These are phyloP conservation scores for Trypethelium eluteriae DNA, from an alignment of 495 filamentous ascomycete genomes.

Conservation along the genomic window DNA sequence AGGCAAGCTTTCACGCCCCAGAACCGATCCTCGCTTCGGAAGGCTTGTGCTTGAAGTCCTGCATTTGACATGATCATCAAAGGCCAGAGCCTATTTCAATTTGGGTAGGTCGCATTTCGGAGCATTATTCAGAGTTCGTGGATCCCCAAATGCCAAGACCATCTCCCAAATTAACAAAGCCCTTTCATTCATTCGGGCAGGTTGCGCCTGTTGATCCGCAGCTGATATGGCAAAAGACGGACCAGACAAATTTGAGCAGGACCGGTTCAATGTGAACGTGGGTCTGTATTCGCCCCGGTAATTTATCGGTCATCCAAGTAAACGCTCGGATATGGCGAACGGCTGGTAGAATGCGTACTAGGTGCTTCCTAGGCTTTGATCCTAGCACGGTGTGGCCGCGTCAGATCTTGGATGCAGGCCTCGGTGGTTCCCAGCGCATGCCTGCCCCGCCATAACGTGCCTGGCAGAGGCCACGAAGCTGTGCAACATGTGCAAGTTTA, in stretches of 20 bases:
- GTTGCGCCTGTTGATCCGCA: neutral
- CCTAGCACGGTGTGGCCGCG: neutral
- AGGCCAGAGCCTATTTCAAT: neutral
- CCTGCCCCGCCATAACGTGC: neutral
- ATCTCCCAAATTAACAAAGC: neutral
- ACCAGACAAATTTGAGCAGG: no score
- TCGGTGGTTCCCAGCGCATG: neutral
- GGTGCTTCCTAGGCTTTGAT: no score
- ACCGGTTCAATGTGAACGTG: no score
- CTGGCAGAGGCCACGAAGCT: conserved; percentile 1
- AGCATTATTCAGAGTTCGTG: neutral
- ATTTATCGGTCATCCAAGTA: conserved; percentile 2
- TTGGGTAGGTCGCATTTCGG: neutral
- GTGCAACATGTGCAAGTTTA: neutral
- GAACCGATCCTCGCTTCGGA: no score
- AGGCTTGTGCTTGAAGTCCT: no score
- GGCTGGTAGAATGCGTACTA: neutral
- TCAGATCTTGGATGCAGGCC: neutral
- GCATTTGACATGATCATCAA: neutral
- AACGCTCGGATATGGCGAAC: neutral
- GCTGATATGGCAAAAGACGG: neutral
- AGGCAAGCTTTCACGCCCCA: no score
- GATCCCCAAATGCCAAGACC: neutral
- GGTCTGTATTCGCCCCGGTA: neutral
- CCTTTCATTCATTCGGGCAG: no score